Evolutionary conservation across 1,284 basidiomycete genomes (phyloP).

Genomic region (Mycosarcoma mackinlayi): DNA sequence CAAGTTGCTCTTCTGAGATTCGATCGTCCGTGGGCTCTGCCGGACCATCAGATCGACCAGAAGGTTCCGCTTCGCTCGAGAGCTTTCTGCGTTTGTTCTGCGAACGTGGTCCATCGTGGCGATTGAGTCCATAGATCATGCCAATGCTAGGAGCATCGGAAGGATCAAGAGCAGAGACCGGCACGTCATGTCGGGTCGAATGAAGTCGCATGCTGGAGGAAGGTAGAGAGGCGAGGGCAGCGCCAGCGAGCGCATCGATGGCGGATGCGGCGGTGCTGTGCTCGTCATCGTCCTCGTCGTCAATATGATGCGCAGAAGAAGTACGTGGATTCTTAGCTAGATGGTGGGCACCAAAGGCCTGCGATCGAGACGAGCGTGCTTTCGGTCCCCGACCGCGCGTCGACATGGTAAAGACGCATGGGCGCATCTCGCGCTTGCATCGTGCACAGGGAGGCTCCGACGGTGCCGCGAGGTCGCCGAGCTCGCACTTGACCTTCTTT

Average conservation of each 20-base stretch:
- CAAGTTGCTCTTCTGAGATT: slow-evolving; percentile 9
- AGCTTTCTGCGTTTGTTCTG: slow-evolving; percentile 27
- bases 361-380: slow-evolving; percentile 42
- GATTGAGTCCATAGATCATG: slow-evolving; percentile 51
- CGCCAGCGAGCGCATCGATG: slow-evolving; percentile 44
- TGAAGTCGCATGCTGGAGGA: slow-evolving; percentile 29
- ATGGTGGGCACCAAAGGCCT: slow-evolving; percentile 45
- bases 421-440: slow-evolving; percentile 47
- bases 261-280: slow-evolving; percentile 27
- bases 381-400: slow-evolving; percentile 46
- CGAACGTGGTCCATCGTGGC: slow-evolving; percentile 13
- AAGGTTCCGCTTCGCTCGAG: slow-evolving; percentile 4
- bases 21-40: slow-evolving; percentile 7
- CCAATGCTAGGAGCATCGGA: slow-evolving; percentile 44
- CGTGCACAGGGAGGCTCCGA: slow-evolving; percentile 52
- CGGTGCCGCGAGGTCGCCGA: slow-evolving; percentile 46
- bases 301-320: slow-evolving; percentile 19
- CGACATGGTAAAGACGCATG: slow-evolving; percentile 53
- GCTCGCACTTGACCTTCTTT: slow-evolving; percentile 54
- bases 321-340: slow-evolving; percentile 44
- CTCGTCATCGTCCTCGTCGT: slow-evolving; percentile 33
- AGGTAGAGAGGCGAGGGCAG: slow-evolving; percentile 43
- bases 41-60: background rate
- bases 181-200: slow-evolving; percentile 45
- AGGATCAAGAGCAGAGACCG: slow-evolving; percentile 46